These are phyloP conservation scores for Phoenix roebelenii DNA, from an alignment of 176 grass and related monocot species.

Conservation along the genomic window DNA sequence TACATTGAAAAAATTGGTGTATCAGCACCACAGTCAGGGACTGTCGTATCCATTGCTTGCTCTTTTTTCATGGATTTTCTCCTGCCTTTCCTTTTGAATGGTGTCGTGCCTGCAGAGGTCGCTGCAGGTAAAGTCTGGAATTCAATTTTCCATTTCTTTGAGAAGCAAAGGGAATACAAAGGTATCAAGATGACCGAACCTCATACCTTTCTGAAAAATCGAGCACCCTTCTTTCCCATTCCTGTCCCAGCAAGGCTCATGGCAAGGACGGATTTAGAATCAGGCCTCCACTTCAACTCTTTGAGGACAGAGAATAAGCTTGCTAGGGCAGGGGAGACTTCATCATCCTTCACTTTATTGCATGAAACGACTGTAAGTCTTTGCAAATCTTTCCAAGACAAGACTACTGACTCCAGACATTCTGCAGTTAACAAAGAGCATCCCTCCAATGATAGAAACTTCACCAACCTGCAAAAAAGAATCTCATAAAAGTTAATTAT, in stretches of 20 bases:
- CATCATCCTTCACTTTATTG: constrained; percentile 73
- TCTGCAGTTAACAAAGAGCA: constrained; percentile 71
- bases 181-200: constrained; percentile 24
- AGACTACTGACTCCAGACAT: constrained; percentile 60
- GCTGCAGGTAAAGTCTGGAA: constrained; percentile 40
- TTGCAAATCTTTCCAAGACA: constrained; percentile 71
- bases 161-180: constrained; percentile 8
- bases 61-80: constrained; percentile 17
- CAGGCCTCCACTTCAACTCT: constrained; percentile 88
- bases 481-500: background rate
- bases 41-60: background rate
- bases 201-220: constrained; percentile 97
- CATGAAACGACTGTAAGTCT: constrained; percentile 57
- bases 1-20: too few relatives aligned
- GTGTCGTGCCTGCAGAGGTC: constrained; percentile 51
- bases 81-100: constrained; percentile 41
- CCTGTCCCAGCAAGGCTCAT: constrained; percentile 49
- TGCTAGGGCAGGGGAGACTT: constrained; percentile 62
- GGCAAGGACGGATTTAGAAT: constrained; percentile 60
- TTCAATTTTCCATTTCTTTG: constrained; percentile 22
- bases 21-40: background rate
- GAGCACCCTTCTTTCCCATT: constrained; percentile 78
- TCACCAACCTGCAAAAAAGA: constrained; percentile 48
- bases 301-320: constrained; percentile 79
- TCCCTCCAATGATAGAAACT: constrained; percentile 57